phyloP scores from a whole-genome alignment of 345 rosid genomes.

The Salix arbutifolia region DNA sequence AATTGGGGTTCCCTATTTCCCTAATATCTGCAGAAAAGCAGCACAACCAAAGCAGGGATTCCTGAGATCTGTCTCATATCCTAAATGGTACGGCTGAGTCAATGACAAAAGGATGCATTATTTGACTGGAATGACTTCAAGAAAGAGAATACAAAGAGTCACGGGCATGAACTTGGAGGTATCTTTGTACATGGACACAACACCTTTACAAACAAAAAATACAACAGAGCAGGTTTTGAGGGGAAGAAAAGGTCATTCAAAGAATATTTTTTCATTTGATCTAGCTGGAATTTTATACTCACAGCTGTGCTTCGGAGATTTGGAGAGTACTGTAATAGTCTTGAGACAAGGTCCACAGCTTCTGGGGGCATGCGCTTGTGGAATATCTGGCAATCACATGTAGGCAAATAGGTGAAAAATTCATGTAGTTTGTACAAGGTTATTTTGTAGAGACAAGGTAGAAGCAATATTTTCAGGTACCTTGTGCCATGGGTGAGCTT shows the following conservation, averaged over 20 bases:
- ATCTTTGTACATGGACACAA: neutral
- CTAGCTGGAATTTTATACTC: slow-evolving; percentile 28
- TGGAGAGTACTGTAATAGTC: slow-evolving; percentile 93
- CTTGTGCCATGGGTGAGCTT: slow-evolving; percentile 99
- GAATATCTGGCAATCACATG: slow-evolving; percentile 54
- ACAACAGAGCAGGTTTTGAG: neutral
- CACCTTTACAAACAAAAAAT: neutral
- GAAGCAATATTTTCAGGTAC: slow-evolving; percentile 26
- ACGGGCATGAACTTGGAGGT: neutral
- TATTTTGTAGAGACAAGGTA: neutral
- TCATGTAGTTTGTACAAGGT: neutral
- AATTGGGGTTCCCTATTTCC: neutral
- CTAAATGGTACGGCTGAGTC: neutral
- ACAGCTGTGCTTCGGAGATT: slow-evolving; percentile 90
- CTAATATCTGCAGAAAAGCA: neutral
- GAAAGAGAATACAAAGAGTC: neutral
- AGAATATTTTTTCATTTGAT: neutral
- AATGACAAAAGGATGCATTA: neutral
- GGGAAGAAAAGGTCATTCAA: neutral
- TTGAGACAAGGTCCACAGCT: slow-evolving; percentile 96
- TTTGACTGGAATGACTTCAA: neutral
- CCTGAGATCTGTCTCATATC: neutral
- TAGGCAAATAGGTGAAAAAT: neutral
- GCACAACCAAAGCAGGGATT: neutral
- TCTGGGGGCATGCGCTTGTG: slow-evolving; percentile 96